A percentile compares a stretch with the other conserved stretches of the same genome.
Evolutionary conservation across 257 asterid genomes (phyloP).

Genomic region (Fraxinus cuspidata): DNA sequence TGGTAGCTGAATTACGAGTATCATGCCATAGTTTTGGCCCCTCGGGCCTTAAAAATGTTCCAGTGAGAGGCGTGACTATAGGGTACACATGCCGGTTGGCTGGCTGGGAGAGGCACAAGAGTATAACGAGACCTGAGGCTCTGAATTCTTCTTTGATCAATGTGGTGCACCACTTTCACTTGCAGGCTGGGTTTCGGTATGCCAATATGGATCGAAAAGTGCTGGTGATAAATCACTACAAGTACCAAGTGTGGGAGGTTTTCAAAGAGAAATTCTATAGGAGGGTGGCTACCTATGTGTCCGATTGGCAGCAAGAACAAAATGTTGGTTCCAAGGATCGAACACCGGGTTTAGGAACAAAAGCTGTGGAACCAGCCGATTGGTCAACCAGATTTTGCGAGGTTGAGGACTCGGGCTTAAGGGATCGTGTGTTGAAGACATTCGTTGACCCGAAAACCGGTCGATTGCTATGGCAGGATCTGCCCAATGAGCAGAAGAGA

Average conservation of each 20-base stretch:
- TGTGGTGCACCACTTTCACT: conserved; percentile 70
- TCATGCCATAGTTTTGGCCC: conserved; percentile 73
- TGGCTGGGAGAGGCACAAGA: conserved; percentile 76
- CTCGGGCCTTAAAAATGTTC: conserved; percentile 48
- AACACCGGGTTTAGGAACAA: conserved; percentile 76
- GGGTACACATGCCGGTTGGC: conserved; percentile 75
- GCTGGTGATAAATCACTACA: conserved; percentile 74
- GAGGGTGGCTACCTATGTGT: conserved; percentile 77
- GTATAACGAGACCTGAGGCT: conserved; percentile 66
- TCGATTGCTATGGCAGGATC: conserved; percentile 64
- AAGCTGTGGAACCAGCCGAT: conserved; percentile 62
- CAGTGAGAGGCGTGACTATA: conserved; percentile 54
- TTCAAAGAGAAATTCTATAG: conserved; percentile 71
- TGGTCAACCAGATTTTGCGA: conserved; percentile 73
- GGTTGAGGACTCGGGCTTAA: conserved; percentile 56
- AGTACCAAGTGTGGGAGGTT: conserved; percentile 88
- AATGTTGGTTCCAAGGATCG: conserved; percentile 71
- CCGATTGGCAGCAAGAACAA: conserved; percentile 72
- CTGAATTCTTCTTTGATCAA: conserved; percentile 54
- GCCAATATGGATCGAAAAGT: conserved; percentile 34
- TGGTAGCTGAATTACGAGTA: conserved; percentile 50
- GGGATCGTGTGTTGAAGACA: conserved; percentile 38
- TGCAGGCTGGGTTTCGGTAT: conserved; percentile 40
- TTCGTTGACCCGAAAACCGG: conserved; percentile 46
- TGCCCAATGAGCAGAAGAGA: conserved; percentile 3